Conservation (phyloP, 164 flowering plant genomes). For the Paratinospora sagittata region DNA sequence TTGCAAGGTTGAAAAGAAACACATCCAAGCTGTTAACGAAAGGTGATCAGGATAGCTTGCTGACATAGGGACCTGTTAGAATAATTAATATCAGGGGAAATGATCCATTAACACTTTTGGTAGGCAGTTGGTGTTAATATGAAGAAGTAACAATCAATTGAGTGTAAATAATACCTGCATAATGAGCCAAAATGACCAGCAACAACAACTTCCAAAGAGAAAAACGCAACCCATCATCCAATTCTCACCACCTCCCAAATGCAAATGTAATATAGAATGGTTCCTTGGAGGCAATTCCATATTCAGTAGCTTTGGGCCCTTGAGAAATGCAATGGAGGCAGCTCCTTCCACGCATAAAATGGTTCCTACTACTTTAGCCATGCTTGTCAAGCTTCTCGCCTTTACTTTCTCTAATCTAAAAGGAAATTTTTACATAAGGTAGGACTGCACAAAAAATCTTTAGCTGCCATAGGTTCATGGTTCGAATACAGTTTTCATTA, state of each 20-base stretch:
- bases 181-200: conserved; percentile 65
- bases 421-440: not conserved
- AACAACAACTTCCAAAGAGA: conserved; percentile 42
- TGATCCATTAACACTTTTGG: too few relatives aligned
- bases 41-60: conserved; percentile 48
- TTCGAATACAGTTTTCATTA: too few relatives aligned
- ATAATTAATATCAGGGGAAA: not conserved
- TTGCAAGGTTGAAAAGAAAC: conserved; percentile 49
- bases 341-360: conserved; percentile 46
- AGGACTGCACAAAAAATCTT: not conserved
- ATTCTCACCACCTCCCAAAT: conserved; percentile 19
- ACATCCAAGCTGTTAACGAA: conserved; percentile 65
- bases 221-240: conserved; percentile 53
- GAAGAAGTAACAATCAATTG: too few relatives aligned
- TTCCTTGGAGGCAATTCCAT: conserved; percentile 12
- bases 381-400: conserved; percentile 30
- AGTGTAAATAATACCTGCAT: conserved; percentile 41
- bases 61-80: conserved; percentile 50
- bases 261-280: not conserved
- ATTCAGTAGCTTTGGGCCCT: conserved; percentile 56
- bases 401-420: conserved; percentile 47
- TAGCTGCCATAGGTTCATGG: not conserved
- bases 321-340: conserved; percentile 38
- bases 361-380: conserved; percentile 52
- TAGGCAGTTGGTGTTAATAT: too few relatives aligned